These are phyloP conservation scores for Choiromyces venosus DNA, from an alignment of 495 filamentous ascomycete species.

Conservation along the genomic window DNA sequence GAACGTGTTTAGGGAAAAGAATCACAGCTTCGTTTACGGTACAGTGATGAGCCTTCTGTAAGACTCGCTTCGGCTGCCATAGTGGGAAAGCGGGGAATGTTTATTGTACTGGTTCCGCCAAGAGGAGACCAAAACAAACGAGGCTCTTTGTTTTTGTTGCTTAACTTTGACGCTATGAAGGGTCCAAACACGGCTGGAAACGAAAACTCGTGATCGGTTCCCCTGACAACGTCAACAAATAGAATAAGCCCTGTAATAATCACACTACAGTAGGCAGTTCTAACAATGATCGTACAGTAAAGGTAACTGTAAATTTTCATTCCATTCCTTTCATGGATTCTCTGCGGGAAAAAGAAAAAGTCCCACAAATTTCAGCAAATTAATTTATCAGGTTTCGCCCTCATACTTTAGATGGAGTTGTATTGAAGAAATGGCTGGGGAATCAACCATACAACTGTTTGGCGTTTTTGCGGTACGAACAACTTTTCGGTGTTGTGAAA, in stretches of 20 bases:
- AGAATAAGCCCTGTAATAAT: not conserved
- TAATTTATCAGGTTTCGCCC: not conserved
- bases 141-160: not conserved
- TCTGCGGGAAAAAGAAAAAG: not conserved
- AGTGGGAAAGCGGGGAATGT: not conserved
- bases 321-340: not conserved
- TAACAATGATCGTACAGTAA: not conserved
- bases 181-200: not conserved
- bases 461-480: not conserved
- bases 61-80: not conserved
- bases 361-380: not conserved
- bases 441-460: not conserved
- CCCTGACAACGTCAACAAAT: not conserved
- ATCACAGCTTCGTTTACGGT: not conserved
- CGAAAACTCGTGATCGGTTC: constrained; percentile 1
- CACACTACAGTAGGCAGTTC: not conserved
- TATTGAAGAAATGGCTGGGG: not conserved
- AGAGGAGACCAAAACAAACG: not conserved
- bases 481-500: not conserved
- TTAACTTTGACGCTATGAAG: not conserved
- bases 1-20: not conserved
- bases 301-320: not conserved
- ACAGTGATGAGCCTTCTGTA: no score
- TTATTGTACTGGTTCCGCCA: not conserved
- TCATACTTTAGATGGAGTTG: not conserved